Evolutionary conservation across 768 basidiomycete species (phyloP).

Genomic region (Xerocomus spinulosus): DNA sequence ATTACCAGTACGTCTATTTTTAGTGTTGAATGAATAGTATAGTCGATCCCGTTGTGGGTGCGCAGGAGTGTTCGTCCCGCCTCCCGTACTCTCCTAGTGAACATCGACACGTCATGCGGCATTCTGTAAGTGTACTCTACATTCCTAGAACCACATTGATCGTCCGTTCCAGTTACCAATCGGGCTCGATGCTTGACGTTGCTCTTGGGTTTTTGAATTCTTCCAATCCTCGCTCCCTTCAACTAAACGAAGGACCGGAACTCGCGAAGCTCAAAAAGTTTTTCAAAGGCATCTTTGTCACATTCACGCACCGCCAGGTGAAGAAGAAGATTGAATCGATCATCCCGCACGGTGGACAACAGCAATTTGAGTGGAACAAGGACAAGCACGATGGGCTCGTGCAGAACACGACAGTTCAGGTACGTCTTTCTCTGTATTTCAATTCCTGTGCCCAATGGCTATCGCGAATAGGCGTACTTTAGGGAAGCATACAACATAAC

Average conservation of each 20-base stretch:
- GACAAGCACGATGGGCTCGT: constrained; percentile 10
- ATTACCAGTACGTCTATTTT: constrained; percentile 41
- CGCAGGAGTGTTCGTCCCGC: constrained; percentile 46
- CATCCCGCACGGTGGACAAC: constrained; percentile 36
- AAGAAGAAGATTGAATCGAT: constrained; percentile 36
- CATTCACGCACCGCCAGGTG: constrained; percentile 21
- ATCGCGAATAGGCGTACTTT: constrained; percentile 38
- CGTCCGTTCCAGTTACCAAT: constrained; percentile 21
- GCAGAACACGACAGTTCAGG: constrained; percentile 37
- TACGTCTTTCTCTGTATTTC: constrained; percentile 17
- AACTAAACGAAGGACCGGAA: constrained; percentile 16
- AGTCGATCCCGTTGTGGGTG: background rate
- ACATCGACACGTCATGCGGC: constrained; percentile 44
- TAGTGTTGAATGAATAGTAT: background rate
- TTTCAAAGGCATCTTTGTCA: constrained; percentile 35
- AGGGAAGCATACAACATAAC: constrained; percentile 30
- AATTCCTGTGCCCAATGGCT: background rate
- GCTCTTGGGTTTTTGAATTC: constrained; percentile 29
- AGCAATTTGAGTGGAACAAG: constrained; percentile 37
- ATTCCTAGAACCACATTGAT: background rate
- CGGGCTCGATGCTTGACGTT: constrained; percentile 23
- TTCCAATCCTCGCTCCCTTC: constrained; percentile 29
- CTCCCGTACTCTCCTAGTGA: constrained; percentile 37
- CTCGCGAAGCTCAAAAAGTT: constrained; percentile 36
- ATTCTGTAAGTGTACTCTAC: constrained; percentile 34